phyloP scores from a whole-genome alignment of 148 eudicot genomes.

The Rhododendron kiyosumense region DNA sequence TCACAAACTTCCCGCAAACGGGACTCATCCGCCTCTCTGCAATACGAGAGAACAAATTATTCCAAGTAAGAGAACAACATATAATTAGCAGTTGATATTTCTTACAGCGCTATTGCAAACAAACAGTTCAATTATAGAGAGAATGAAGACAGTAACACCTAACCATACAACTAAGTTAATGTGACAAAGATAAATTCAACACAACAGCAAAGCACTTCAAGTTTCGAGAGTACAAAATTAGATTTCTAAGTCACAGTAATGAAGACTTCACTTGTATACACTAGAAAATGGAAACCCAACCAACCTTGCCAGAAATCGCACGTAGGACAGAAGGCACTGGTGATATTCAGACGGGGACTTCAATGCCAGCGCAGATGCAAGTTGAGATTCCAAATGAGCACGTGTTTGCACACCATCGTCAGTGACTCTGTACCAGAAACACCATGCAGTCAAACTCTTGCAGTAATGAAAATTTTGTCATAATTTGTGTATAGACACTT shows the following conservation, averaged over 20 bases:
- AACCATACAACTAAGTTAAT: background rate
- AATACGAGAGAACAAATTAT: background rate
- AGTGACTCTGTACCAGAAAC: conserved; percentile 54
- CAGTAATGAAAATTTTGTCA: background rate
- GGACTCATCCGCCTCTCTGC: conserved; percentile 89
- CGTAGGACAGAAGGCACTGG: conserved; percentile 84
- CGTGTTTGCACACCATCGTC: conserved; percentile 98
- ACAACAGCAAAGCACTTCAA: background rate
- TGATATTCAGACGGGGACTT: conserved; percentile 85
- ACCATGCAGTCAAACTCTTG: background rate
- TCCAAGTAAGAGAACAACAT: background rate
- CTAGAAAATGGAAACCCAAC: background rate
- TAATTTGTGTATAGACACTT: background rate
- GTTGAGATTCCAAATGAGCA: conserved; percentile 85
- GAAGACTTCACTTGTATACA: background rate
- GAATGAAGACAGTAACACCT: background rate
- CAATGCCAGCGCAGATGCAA: conserved; percentile 89
- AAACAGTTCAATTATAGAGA: background rate
- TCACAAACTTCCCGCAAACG: conserved; percentile 94
- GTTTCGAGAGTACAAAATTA: background rate
- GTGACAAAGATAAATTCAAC: background rate
- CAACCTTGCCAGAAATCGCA: conserved; percentile 87
- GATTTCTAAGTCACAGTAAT: background rate
- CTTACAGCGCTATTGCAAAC: background rate
- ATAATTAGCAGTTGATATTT: background rate